Conservation (phyloP, 805 yeast genomes). For the Teunomyces atbi region DNA sequence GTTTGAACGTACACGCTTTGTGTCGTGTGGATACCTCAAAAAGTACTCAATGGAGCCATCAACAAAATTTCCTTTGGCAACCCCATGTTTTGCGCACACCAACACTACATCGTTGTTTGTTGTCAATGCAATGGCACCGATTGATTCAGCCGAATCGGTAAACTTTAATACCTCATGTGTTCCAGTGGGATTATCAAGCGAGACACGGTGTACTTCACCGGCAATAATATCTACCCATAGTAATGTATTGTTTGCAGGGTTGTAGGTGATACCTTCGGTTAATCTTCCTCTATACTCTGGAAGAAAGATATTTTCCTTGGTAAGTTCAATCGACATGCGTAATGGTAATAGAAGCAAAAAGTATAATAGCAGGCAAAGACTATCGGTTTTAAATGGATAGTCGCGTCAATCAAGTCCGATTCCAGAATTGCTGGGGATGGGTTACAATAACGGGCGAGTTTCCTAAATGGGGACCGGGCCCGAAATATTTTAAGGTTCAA, state of each 20-base stretch:
- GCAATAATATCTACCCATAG: slow-evolving; percentile 48
- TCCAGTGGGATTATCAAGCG: slow-evolving; percentile 13
- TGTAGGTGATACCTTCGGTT: slow-evolving; percentile 67
- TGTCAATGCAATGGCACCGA: slow-evolving; percentile 77
- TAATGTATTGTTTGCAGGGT: slow-evolving; percentile 51
- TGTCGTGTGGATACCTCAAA: slow-evolving; percentile 33
- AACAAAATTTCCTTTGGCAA: slow-evolving; percentile 52
- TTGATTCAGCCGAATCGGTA: slow-evolving; percentile 37
- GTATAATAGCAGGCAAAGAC: background rate
- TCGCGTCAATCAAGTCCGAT: background rate
- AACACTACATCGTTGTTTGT: slow-evolving; percentile 46
- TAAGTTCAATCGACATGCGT: slow-evolving; percentile 2
- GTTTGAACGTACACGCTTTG: slow-evolving; percentile 50
- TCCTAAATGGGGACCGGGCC: background rate
- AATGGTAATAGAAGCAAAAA: background rate
- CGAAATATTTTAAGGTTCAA: background rate
- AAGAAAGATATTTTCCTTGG: slow-evolving; percentile 11
- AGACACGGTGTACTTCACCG: slow-evolving; percentile 41
- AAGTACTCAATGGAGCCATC: slow-evolving; percentile 39
- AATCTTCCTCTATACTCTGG: slow-evolving; percentile 44
- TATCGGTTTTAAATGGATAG: background rate
- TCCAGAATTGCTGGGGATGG: background rate
- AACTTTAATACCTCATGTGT: slow-evolving; percentile 41
- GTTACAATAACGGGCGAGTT: background rate
- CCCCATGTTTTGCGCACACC: slow-evolving; percentile 65